phyloP scores from a whole-genome alignment of 1,139 yeast genomes.

The Hyphopichia fennica region DNA sequence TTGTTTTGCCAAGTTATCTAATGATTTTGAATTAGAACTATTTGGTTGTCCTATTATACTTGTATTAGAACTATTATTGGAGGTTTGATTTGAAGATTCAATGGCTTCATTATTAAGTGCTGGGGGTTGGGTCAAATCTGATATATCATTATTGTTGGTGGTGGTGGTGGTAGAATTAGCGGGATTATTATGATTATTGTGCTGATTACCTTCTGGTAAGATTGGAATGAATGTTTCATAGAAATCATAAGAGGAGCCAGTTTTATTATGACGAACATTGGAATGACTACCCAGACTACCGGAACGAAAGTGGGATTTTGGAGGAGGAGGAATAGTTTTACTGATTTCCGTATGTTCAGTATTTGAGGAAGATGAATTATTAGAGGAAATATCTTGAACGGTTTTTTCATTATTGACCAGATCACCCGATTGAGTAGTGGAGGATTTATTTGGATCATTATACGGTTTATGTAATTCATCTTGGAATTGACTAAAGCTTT shows the following conservation, averaged over 20 bases:
- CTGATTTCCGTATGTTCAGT: constrained; percentile 7
- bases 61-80: constrained; percentile 7
- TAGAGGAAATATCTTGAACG: constrained; percentile 5
- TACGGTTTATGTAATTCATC: constrained; percentile 34
- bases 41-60: constrained; percentile 4
- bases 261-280: constrained; percentile 11
- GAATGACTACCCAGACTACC: neutral
- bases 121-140: constrained; percentile 9
- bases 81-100: constrained; percentile 3
- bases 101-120: constrained; percentile 3
- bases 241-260: constrained; percentile 40
- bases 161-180: neutral
- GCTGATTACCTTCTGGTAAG: constrained; percentile 15
- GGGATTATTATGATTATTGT: neutral
- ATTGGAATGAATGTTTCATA: constrained; percentile 47
- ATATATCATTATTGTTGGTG: neutral
- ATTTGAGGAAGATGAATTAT: constrained; percentile 11
- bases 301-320: neutral
- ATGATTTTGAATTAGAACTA: constrained; percentile 13
- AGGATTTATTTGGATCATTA: constrained; percentile 11
- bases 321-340: constrained; percentile 6
- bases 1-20: constrained; percentile 45
- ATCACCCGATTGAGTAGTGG: constrained; percentile 9
- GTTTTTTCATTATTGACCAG: constrained; percentile 3
- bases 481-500: constrained; percentile 37